Percentiles rank a stretch among this genome's conserved stretches.
phyloP scores from a whole-genome alignment of 2,329 filamentous ascomycete genomes.

The Ciborinia camelliae region DNA sequence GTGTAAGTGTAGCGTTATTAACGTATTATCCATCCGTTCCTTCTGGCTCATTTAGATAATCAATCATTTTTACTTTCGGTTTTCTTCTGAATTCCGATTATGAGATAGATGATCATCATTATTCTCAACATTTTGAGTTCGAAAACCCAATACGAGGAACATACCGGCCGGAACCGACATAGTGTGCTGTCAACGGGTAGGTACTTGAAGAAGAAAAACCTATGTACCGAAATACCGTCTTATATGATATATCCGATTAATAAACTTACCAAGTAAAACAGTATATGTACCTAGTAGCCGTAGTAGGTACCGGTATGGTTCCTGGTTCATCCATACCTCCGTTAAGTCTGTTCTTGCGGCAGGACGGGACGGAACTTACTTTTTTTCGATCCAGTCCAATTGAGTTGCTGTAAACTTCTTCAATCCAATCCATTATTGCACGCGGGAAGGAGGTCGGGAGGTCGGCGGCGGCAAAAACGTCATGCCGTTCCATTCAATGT shows the following conservation, averaged over 20 bases:
- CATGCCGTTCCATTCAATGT: not conserved
- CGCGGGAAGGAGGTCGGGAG: too few species aligned
- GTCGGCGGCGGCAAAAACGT: conserved; percentile 13
- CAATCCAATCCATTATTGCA: not conserved
- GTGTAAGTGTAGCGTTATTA: too few species aligned
- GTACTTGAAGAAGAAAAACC: too few species aligned
- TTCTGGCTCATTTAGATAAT: not conserved
- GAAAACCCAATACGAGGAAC: not conserved
- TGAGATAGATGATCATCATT: too few species aligned
- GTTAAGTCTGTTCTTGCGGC: not conserved
- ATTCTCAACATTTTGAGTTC: not conserved
- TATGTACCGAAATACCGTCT: too few species aligned
- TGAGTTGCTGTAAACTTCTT: not conserved
- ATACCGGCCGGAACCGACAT: too few species aligned
- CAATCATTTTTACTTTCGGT: too few species aligned
- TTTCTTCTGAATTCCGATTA: not conserved
- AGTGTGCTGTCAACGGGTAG: too few species aligned
- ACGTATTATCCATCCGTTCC: not conserved
- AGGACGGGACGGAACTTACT: not conserved
- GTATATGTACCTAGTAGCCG: too few species aligned
- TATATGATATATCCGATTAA: too few species aligned
- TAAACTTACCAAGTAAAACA: not conserved
- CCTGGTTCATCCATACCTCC: not conserved
- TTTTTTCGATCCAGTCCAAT: not conserved
- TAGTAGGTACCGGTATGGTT: too few species aligned